Percentiles rank a stretch among this genome's conserved stretches.
Evolutionary conservation across 1,284 basidiomycete species (phyloP).

Genomic region (Ganoderma resinaceum): DNA sequence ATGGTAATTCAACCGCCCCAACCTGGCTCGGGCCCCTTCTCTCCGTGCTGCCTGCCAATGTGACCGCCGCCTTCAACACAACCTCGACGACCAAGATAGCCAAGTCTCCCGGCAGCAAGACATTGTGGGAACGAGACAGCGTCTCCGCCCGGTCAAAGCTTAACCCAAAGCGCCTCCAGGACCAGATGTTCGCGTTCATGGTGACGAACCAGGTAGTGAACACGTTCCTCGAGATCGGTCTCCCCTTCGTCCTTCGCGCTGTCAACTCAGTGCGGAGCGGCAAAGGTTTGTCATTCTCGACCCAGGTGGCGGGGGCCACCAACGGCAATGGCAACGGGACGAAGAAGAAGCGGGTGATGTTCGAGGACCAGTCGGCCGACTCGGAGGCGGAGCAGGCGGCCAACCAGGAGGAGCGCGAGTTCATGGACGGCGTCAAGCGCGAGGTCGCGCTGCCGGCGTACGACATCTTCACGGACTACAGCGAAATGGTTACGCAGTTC

Average conservation of each 20-base stretch:
- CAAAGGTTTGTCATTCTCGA: conserved; percentile 38
- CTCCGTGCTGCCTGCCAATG: conserved; percentile 31
- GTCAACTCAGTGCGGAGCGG: conserved; percentile 60
- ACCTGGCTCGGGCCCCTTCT: conserved; percentile 33
- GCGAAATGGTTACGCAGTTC: conserved; percentile 96
- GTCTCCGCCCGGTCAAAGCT: conserved; percentile 60
- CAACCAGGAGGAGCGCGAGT: conserved; percentile 70
- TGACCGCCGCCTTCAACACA: conserved; percentile 28
- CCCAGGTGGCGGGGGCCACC: conserved; percentile 32
- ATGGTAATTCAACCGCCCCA: conserved; percentile 27
- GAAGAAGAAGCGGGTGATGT: conserved; percentile 75
- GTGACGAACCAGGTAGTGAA: conserved; percentile 92
- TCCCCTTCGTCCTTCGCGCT: conserved; percentile 82
- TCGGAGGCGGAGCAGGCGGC: conserved; percentile 41
- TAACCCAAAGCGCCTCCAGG: conserved; percentile 77
- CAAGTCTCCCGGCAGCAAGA: conserved; percentile 22
- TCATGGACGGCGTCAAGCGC: conserved; percentile 77
- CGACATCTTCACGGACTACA: conserved; percentile 84
- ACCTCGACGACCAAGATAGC: conserved; percentile 16
- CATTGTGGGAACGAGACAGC: conserved; percentile 61
- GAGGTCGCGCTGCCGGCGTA: conserved; percentile 88
- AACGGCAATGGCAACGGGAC: conserved; percentile 29
- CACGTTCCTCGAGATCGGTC: conserved; percentile 83
- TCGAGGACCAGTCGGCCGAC: conserved; percentile 64
- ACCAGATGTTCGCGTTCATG: conserved; percentile 94